These are phyloP conservation scores for Pulveroboletus sp. DNA, from an alignment of 768 basidiomycete species.

Conservation along the genomic window DNA sequence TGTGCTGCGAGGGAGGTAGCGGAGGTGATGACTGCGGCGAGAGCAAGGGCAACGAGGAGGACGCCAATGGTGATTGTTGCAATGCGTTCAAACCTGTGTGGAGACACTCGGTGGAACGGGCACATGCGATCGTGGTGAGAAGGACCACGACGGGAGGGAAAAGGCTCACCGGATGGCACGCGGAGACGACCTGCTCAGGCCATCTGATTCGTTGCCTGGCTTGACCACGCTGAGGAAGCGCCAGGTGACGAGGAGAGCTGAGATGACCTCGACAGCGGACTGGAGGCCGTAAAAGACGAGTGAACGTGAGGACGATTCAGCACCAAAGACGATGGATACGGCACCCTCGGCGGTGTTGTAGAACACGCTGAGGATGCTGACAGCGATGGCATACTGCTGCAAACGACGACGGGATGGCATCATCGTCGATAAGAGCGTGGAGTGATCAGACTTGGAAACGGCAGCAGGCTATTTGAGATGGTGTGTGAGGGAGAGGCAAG, in stretches of 20 bases:
- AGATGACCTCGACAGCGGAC: constrained; percentile 44
- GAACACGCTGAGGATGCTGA: constrained; percentile 40
- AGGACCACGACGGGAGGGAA: not conserved
- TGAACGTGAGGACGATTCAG: constrained; percentile 39
- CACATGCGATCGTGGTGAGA: no score
- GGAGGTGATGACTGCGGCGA: constrained; percentile 35
- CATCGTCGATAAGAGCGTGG: not conserved
- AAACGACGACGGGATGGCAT: constrained; percentile 18
- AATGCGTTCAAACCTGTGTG: constrained; percentile 32
- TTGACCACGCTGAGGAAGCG: constrained; percentile 32
- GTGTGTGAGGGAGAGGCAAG: no score
- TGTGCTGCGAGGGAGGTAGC: constrained; percentile 32
- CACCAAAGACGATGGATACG: constrained; percentile 40
- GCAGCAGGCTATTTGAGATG: no score
- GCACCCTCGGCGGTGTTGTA: constrained; percentile 39
- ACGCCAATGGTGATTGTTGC: constrained; percentile 34
- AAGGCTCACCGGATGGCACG: constrained; percentile 11
- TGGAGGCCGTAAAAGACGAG: constrained; percentile 48
- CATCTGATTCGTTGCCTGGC: constrained; percentile 32
- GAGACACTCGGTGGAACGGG: no score
- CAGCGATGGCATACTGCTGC: constrained; percentile 36
- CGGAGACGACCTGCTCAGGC: not conserved
- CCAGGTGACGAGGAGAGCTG: constrained; percentile 42
- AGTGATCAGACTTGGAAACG: no score
- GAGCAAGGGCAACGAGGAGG: constrained; percentile 33